phyloP scores from a whole-genome alignment of 345 rosid species.

The Brassica juncea region DNA sequence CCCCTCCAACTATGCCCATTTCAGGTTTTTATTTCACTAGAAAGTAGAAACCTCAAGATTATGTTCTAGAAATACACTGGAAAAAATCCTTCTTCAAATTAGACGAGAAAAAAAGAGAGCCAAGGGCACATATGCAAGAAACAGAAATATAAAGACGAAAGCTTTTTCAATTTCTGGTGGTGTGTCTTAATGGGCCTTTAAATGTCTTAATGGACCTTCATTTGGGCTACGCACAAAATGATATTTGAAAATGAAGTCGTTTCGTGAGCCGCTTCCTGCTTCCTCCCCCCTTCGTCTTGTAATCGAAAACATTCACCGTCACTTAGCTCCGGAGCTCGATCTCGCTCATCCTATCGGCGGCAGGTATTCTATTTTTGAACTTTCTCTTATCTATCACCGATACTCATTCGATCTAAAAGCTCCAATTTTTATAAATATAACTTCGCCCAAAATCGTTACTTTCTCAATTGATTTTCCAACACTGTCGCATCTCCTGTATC shows the following conservation, averaged over 20 bases:
- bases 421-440: background rate
- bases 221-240: background rate
- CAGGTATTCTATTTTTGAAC: constrained; percentile 10
- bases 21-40: too few species aligned
- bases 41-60: too few species aligned
- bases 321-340: constrained; percentile 31
- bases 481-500: background rate
- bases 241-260: background rate
- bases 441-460: background rate
- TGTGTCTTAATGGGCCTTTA: background rate
- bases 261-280: background rate
- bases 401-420: background rate
- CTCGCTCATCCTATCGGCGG: constrained; percentile 15
- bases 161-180: background rate
- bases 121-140: background rate
- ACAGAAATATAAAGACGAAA: background rate
- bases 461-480: background rate
- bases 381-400: background rate
- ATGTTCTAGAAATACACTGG: too few species aligned
- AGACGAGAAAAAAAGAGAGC: background rate
- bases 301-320: constrained; percentile 15
- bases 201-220: background rate
- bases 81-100: too few species aligned
- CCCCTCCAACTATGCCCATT: too few species aligned
- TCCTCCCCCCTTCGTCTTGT: background rate